phyloP scores from a whole-genome alignment of 805 yeast genomes.

The Yamadazyma laniorum region DNA sequence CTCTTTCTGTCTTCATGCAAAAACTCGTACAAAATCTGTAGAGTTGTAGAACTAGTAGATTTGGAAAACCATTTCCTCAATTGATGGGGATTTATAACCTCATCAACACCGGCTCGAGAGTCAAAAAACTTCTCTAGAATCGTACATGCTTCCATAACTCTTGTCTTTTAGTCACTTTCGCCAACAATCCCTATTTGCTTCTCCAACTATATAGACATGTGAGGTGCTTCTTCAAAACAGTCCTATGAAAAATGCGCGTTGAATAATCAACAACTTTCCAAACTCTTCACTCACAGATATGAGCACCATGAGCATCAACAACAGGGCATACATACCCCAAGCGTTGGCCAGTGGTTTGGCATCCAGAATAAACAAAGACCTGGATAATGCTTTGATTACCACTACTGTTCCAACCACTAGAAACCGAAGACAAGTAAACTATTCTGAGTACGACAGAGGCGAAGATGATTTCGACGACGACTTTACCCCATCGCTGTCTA shows the following conservation, averaged over 20 bases:
- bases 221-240: not conserved
- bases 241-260: slow-evolving; percentile 1
- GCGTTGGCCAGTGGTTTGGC: slow-evolving; percentile 75
- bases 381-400: slow-evolving; percentile 68
- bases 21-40: slow-evolving; percentile 6
- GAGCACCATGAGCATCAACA: slow-evolving; percentile 9
- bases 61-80: slow-evolving; percentile 13
- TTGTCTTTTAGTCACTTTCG: no score
- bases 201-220: not conserved
- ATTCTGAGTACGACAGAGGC: slow-evolving; percentile 75
- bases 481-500: slow-evolving; percentile 11
- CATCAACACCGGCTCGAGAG: slow-evolving; percentile 10
- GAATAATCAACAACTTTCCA: slow-evolving; percentile 3
- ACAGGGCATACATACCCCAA: slow-evolving; percentile 54
- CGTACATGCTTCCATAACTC: slow-evolving; percentile 12
- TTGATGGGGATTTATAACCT: slow-evolving; percentile 7
- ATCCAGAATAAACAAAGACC: slow-evolving; percentile 63
- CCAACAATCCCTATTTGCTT: not conserved
- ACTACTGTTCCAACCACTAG: slow-evolving; percentile 72
- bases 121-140: slow-evolving; percentile 13
- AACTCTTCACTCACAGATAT: not conserved
- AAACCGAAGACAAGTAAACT: slow-evolving; percentile 74
- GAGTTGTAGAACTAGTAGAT: slow-evolving; percentile 8
- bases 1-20: slow-evolving; percentile 7
- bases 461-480: slow-evolving; percentile 44